phyloP scores from a whole-genome alignment of 805 yeast species.

The Yamadazyma endophytica region DNA sequence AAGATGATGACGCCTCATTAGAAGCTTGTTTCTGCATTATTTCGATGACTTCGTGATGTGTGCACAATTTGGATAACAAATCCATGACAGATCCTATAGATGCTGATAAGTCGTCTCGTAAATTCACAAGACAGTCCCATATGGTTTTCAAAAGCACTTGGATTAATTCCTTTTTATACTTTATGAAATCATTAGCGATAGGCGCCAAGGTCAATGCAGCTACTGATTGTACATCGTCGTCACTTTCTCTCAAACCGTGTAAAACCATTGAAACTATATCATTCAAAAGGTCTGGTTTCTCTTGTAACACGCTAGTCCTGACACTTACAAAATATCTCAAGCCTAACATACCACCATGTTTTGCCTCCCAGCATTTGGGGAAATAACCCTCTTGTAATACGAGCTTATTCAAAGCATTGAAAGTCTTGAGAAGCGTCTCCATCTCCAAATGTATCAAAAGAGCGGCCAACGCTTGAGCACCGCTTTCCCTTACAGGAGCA shows the following conservation, averaged over 20 bases:
- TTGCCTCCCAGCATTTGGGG: conserved; percentile 87
- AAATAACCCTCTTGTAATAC: conserved; percentile 59
- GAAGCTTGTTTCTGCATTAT: conserved; percentile 62
- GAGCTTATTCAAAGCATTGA: conserved; percentile 59
- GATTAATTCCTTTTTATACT: conserved; percentile 48
- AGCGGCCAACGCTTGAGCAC: conserved; percentile 93
- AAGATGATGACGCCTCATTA: conserved; percentile 50
- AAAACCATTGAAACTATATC: conserved; percentile 79
- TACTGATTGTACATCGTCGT: conserved; percentile 96
- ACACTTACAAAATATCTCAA: conserved; percentile 88
- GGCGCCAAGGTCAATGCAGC: conserved; percentile 93
- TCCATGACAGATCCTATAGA: conserved; percentile 97
- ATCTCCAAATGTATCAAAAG: conserved; percentile 69
- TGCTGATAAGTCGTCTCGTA: conserved; percentile 90
- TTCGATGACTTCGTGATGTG: conserved; percentile 71
- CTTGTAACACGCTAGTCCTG: conserved; percentile 69
- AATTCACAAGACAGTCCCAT: conserved; percentile 84
- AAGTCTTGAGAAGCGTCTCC: conserved; percentile 55
- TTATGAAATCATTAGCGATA: conserved; percentile 82
- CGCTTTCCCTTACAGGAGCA: conserved; percentile 96
- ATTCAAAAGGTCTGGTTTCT: conserved; percentile 56
- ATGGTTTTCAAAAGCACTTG: conserved; percentile 58
- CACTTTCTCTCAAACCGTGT: conserved; percentile 71
- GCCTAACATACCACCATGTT: conserved; percentile 97
- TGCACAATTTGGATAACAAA: conserved; percentile 79